Evolutionary conservation across 176 grass and related monocot genomes (phyloP).

Genomic region (Eragrostis nindensis): DNA sequence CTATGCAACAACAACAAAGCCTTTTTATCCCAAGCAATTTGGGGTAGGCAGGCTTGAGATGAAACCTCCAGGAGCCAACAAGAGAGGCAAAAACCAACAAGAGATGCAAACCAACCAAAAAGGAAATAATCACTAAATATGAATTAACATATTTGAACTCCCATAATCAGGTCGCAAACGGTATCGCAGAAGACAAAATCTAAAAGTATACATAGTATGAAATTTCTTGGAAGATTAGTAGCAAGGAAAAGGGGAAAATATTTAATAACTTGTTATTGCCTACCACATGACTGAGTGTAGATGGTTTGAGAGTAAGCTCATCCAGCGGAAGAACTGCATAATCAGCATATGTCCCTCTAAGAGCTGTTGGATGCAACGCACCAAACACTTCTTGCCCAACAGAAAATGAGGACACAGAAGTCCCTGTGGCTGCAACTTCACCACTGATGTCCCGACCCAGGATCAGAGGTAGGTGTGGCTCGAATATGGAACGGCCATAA

Average conservation of each 20-base stretch:
- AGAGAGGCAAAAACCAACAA: too few relatives aligned
- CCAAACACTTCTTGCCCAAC: conserved; percentile 89
- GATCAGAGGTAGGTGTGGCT: conserved; percentile 76
- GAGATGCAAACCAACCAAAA: too few relatives aligned
- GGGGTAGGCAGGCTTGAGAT: too few relatives aligned
- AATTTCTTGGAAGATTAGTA: background rate
- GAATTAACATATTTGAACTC: background rate
- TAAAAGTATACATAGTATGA: too few relatives aligned
- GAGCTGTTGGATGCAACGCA: conserved; percentile 85
- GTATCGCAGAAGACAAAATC: too few relatives aligned
- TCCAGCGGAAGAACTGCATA: conserved; percentile 88
- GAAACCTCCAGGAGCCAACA: too few relatives aligned
- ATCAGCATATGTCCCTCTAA: conserved; percentile 92
- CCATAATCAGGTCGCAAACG: background rate
- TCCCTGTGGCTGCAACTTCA: conserved; percentile 88
- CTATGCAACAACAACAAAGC: too few relatives aligned
- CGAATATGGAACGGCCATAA: conserved; percentile 87
- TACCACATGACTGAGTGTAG: conserved; percentile 81
- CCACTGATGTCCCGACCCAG: conserved; percentile 93
- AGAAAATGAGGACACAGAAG: conserved; percentile 62
- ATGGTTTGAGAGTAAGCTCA: conserved; percentile 89
- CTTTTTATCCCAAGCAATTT: too few relatives aligned
- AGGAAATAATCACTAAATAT: conserved; percentile 17
- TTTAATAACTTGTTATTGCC: background rate
- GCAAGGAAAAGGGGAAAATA: background rate